phyloP scores from a whole-genome alignment of 1,284 basidiomycete species.

The Marasmius sp. region DNA sequence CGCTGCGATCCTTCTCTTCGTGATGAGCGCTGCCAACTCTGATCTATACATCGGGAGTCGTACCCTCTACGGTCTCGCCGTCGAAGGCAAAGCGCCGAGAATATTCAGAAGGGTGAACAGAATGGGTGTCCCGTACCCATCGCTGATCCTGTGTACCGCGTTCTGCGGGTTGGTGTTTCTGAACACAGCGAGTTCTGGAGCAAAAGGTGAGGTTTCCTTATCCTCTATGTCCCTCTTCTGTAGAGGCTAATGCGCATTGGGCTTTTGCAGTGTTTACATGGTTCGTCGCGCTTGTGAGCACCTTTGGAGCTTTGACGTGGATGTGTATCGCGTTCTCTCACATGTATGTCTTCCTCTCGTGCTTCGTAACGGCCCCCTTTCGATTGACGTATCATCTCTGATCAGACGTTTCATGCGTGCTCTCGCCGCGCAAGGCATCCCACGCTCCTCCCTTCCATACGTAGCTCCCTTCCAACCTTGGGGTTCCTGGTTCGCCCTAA shows the following conservation, averaged over 20 bases:
- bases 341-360: slow-evolving; percentile 41
- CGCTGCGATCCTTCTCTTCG: slow-evolving; percentile 73
- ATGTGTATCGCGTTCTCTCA: slow-evolving; percentile 71
- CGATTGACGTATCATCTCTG: neutral
- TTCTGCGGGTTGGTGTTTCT: slow-evolving; percentile 65
- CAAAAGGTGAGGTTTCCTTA: slow-evolving; percentile 39
- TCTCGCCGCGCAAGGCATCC: slow-evolving; percentile 63
- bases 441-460: slow-evolving; percentile 65
- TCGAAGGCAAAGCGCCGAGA: slow-evolving; percentile 62
- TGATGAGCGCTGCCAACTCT: slow-evolving; percentile 72
- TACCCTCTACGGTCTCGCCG: slow-evolving; percentile 67
- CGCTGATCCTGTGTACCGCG: slow-evolving; percentile 49
- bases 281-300: slow-evolving; percentile 71
- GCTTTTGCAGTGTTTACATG: slow-evolving; percentile 57
- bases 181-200: slow-evolving; percentile 52
- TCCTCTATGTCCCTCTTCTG: neutral
- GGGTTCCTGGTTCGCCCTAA: slow-evolving; percentile 62
- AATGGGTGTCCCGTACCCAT: slow-evolving; percentile 60
- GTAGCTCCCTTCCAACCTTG: slow-evolving; percentile 67
- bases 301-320: slow-evolving; percentile 74
- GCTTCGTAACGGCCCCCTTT: neutral
- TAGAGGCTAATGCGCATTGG: neutral
- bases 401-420: slow-evolving; percentile 67
- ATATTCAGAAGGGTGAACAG: slow-evolving; percentile 57
- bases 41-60: slow-evolving; percentile 75